Evolutionary conservation across 345 rosid genomes (phyloP).

Genomic region (Orychophragmus violaceus): DNA sequence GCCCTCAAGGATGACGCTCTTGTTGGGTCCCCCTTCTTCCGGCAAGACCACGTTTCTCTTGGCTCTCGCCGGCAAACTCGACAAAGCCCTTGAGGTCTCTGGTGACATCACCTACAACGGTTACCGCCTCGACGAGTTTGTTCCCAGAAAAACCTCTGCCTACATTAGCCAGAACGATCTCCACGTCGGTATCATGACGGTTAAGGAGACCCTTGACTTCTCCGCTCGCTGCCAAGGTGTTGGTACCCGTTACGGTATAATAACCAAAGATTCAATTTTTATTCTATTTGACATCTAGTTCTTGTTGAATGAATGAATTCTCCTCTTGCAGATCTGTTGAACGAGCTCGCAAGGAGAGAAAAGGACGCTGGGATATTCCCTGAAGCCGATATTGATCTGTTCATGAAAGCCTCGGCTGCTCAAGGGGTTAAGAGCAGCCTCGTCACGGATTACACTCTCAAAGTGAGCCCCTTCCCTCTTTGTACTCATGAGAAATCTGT

Average conservation of each 20-base stretch:
- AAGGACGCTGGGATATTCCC: slow-evolving; percentile 73
- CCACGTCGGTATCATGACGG: slow-evolving; percentile 78
- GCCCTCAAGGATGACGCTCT: slow-evolving; percentile 78
- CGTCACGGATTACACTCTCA: slow-evolving; percentile 79
- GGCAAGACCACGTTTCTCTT: slow-evolving; percentile 81
- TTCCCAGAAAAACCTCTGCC: slow-evolving; percentile 36
- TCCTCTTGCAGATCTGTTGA: slow-evolving; percentile 45
- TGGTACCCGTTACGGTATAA: slow-evolving; percentile 41
- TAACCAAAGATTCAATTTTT: background rate
- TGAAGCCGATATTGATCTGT: slow-evolving; percentile 72
- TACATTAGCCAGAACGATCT: slow-evolving; percentile 71
- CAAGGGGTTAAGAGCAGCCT: slow-evolving; percentile 70
- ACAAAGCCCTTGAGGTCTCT: slow-evolving; percentile 16
- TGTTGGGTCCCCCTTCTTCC: slow-evolving; percentile 87
- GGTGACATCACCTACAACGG: slow-evolving; percentile 58
- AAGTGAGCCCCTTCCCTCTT: slow-evolving; percentile 34
- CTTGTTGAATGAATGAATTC: background rate
- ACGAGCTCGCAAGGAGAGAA: slow-evolving; percentile 74
- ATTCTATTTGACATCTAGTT: background rate
- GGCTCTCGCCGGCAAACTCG: slow-evolving; percentile 65
- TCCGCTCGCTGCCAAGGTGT: slow-evolving; percentile 80
- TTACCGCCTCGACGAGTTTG: slow-evolving; percentile 40
- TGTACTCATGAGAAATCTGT: background rate
- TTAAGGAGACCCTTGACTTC: slow-evolving; percentile 81
- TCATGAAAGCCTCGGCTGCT: slow-evolving; percentile 88